A percentile compares a stretch with the other conserved stretches of the same genome.
phyloP scores from a whole-genome alignment of 2,329 filamentous ascomycete genomes.

The Alternaria viburni region DNA sequence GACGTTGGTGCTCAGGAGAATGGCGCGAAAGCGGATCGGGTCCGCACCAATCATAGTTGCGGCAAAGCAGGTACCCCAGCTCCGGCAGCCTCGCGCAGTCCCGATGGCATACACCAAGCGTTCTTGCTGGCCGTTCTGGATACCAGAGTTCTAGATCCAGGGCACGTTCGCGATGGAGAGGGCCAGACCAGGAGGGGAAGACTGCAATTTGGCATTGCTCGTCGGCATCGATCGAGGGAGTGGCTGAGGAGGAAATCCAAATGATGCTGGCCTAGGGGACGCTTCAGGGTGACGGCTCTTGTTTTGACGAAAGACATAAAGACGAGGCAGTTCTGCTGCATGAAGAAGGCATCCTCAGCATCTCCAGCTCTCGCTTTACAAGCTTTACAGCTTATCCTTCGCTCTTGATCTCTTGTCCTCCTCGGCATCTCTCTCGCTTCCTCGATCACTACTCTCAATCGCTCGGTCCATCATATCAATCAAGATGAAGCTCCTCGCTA shows the following conservation, averaged over 20 bases:
- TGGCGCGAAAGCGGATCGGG: not conserved
- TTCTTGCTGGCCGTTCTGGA: not conserved
- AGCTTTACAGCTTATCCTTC: not conserved
- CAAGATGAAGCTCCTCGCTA: not conserved
- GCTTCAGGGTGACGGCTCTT: not conserved
- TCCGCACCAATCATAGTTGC: not conserved
- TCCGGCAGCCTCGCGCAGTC: not conserved
- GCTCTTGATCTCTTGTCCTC: not conserved
- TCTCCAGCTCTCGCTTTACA: not conserved
- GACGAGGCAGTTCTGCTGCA: not conserved
- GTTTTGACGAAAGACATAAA: not conserved
- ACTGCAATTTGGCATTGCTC: not conserved
- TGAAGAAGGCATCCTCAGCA: not conserved
- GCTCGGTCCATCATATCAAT: not conserved
- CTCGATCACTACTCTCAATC: not conserved
- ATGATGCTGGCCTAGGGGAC: not conserved
- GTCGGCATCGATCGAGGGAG: not conserved
- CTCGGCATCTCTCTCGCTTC: not conserved
- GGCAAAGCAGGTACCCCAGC: not conserved
- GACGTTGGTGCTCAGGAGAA: not conserved
- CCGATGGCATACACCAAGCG: not conserved
- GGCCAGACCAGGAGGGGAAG: not conserved
- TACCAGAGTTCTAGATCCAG: not conserved
- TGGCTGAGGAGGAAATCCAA: not conserved
- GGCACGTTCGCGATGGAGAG: not conserved